Evolutionary conservation across 768 basidiomycete species (phyloP).

Genomic region (Lactarius vividus): DNA sequence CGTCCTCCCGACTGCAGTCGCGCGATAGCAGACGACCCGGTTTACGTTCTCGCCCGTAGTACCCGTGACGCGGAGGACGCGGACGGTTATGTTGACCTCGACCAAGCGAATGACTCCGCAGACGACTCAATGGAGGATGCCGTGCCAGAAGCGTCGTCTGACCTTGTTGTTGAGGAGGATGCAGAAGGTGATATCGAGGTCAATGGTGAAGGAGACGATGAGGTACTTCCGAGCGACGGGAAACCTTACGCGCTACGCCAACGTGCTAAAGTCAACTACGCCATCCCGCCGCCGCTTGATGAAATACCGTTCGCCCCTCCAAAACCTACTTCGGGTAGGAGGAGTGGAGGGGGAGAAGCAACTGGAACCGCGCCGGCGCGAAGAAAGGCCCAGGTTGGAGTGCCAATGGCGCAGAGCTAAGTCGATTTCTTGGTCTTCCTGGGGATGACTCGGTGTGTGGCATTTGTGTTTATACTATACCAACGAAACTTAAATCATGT

Average conservation of each 20-base stretch:
- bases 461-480: background rate
- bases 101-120: slow-evolving; percentile 29
- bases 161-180: slow-evolving; percentile 41
- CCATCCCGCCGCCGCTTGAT: slow-evolving; percentile 78
- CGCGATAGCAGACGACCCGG: slow-evolving; percentile 22
- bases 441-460: slow-evolving; percentile 60
- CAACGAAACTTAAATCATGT: slow-evolving; percentile 12
- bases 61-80: slow-evolving; percentile 27
- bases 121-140: slow-evolving; percentile 49
- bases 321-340: slow-evolving; percentile 32
- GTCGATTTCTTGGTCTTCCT: slow-evolving; percentile 74
- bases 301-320: slow-evolving; percentile 54
- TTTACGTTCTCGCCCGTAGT: slow-evolving; percentile 26
- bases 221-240: slow-evolving; percentile 50
- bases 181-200: slow-evolving; percentile 37
- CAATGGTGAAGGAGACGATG: slow-evolving; percentile 42
- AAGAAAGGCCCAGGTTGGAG: slow-evolving; percentile 70
- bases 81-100: slow-evolving; percentile 28
- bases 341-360: slow-evolving; percentile 37
- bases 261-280: slow-evolving; percentile 69
- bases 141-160: slow-evolving; percentile 54
- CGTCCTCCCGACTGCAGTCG: slow-evolving; percentile 12
- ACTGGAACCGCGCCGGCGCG: slow-evolving; percentile 36
- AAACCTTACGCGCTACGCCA: slow-evolving; percentile 66
- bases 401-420: slow-evolving; percentile 71